Evolutionary conservation across 2,329 filamentous ascomycete species (phyloP), one percentile per base, ranked within the genome.

Genomic region (Emmonsiellopsis sp.): DNA sequence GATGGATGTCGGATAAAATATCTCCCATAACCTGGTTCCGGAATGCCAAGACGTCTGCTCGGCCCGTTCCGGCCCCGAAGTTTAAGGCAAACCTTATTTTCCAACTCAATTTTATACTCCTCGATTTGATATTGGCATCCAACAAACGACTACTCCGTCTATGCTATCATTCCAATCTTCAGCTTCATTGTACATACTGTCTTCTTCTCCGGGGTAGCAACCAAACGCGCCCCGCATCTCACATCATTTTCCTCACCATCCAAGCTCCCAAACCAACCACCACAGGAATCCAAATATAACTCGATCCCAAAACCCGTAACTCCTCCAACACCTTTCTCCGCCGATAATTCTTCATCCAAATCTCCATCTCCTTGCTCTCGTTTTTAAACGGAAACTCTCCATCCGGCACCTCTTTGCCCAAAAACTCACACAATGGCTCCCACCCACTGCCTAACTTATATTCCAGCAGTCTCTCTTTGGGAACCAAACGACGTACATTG

Each of bases 351-450:
- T 27, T 36, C 9, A 45, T 51, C 21, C 21, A 43, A 13, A 33
- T 27, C 13, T 13, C 49, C 36, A 51, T 44, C 33, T 51, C 40
- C 17, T 31, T 43, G 11, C 42, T 44, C 33, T 57, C 55, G 33
- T 52, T 53, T 13, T 45, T 49, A 17, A 40, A 44, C 40, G 55
- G 55, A 48, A 53, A 57, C 17, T 51, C 43, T 36, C 31, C 49
- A 14, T 49, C 42, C 0, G 56, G 45, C 34, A 52, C 48, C 9
- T 55, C 51, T 27, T 45, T 50, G 13, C 56, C 56, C 42, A 57
- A 39, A 49, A 57, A 57, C 43, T 57, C 37, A 56, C 72, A 75
- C 32, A 77, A 59, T 8, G 71, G 69, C 31, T 61, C 64, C 73
- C 73, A 76, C 0, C 70, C 72, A 40, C 74, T 66, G 32, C 65